Evolutionary conservation across 805 yeast genomes (phyloP), one percentile per base, ranked within the genome.

Genomic region (Wickerhamomyces rabaulensis): DNA sequence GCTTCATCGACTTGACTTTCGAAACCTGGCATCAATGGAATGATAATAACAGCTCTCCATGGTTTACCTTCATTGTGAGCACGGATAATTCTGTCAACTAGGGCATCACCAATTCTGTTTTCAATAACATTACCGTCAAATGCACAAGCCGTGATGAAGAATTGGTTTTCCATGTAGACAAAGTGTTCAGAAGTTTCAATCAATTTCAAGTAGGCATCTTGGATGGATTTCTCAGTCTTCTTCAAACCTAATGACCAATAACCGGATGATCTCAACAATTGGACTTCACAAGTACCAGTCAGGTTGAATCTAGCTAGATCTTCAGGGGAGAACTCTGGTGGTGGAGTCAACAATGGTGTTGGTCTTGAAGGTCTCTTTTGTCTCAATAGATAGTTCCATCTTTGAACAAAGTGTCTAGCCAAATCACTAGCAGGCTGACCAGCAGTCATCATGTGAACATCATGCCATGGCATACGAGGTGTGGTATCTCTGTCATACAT

Each of bases 381-480:
- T 59, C 99, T 79, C 43, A 95, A 65, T 36, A 94, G 71, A 61
- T 88, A 94, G 63, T 94, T 94, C 99, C 99, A 94, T 57, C 99
- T 78, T 69, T 94, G 99, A 13, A 90, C 95, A 66, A 95, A 94
- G 64, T 94, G 98, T 47, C 99, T 78, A 0, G 95, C 78, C 44
- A 92, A 66, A 64, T 94, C 99, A 49, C 97, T 76, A 0, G 98
- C 99, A 4, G 91, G 81, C 58, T 91, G 95, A 13, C 99, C 99
- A 3, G 91, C 79, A 1, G 95, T 82, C 68, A 90, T 81, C 95
- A 91, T 94, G 55, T 94, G 98, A 35, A 94, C 88, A 74, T 94
- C 99, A 65, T 94, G 99, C 99, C 99, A 94, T 9, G 99, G 99
- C 99, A 94, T 94, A 57, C 99, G 78, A 2, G 99, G 98, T 19